These are phyloP conservation scores for Trifolium subterraneum DNA, from an alignment of 306 rosid species.

Conservation along the genomic window DNA sequence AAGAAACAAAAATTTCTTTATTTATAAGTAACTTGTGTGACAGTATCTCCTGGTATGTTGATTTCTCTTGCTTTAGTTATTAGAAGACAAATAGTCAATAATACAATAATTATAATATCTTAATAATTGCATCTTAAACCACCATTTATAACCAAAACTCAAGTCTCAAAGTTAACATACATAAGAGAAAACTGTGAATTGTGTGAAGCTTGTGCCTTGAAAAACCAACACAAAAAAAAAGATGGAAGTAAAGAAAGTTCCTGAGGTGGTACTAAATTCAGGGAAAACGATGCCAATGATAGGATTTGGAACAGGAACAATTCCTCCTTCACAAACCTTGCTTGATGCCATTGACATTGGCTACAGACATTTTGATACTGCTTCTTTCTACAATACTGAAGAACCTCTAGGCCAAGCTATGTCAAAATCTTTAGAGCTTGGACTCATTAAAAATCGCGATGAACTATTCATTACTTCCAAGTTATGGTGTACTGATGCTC, in stretches of 20 bases:
- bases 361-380: constrained; percentile 39
- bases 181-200: not conserved
- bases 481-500: constrained; percentile 46
- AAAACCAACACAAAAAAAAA: not conserved
- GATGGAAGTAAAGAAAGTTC: constrained; percentile 19
- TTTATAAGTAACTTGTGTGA: no score
- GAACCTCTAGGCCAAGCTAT: constrained; percentile 5
- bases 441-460: constrained; percentile 34
- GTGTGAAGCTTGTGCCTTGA: not conserved
- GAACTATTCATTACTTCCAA: constrained; percentile 57
- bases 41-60: no score
- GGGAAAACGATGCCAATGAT: constrained; percentile 36
- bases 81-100: not conserved
- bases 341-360: constrained; percentile 32
- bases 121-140: not conserved
- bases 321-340: constrained; percentile 18
- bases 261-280: constrained; percentile 21
- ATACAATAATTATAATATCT: not conserved
- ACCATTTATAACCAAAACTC: not conserved
- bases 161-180: not conserved
- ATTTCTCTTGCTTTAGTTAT: not conserved
- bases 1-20: no score
- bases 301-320: constrained; percentile 34
- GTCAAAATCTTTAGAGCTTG: not conserved
- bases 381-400: not conserved